phyloP scores from a whole-genome alignment of 2,329 filamentous ascomycete species.

The Neonectria coccinea region DNA sequence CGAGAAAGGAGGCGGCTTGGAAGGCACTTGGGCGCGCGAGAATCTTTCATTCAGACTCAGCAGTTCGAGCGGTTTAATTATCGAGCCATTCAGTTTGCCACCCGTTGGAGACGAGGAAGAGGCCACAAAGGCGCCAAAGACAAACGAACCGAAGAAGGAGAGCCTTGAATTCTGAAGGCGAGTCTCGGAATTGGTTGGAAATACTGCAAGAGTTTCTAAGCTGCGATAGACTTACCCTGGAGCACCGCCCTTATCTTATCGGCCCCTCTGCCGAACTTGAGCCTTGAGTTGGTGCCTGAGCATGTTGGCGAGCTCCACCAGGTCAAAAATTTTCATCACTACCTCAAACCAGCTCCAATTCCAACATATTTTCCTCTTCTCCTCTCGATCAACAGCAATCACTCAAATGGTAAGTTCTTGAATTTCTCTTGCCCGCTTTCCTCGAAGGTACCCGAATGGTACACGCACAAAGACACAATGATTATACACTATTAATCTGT shows the following conservation, averaged over 20 bases:
- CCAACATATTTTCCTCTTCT: conserved; percentile 28
- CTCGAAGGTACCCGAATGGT: conserved; percentile 5
- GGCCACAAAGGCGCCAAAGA: conserved; percentile 51
- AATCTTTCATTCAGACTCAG: conserved; percentile 93
- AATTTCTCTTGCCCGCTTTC: conserved; percentile 17
- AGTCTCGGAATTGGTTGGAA: conserved; percentile 24
- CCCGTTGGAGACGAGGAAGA: conserved; percentile 80
- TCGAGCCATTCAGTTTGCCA: conserved; percentile 90
- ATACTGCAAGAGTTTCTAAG: background rate
- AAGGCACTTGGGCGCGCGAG: conserved; percentile 76
- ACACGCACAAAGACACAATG: conserved; percentile 51
- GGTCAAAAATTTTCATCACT: conserved; percentile 39
- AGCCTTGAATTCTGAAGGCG: conserved; percentile 74
- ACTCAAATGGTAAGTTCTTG: conserved; percentile 37
- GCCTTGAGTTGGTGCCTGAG: conserved; percentile 12
- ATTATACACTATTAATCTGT: conserved; percentile 68
- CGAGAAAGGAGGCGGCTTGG: conserved; percentile 85
- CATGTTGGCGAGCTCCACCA: conserved; percentile 30
- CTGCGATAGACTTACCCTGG: conserved; percentile 26
- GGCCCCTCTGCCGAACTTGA: background rate
- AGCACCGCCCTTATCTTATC: conserved; percentile 30
- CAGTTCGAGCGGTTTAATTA: conserved; percentile 80
- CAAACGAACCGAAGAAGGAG: conserved; percentile 71
- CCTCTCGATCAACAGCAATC: conserved; percentile 37
- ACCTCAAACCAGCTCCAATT: conserved; percentile 35